A percentile compares a stretch with the other conserved stretches of the same genome.
phyloP scores from a whole-genome alignment of 441 rosid genomes.

The Capsella rubella region DNA sequence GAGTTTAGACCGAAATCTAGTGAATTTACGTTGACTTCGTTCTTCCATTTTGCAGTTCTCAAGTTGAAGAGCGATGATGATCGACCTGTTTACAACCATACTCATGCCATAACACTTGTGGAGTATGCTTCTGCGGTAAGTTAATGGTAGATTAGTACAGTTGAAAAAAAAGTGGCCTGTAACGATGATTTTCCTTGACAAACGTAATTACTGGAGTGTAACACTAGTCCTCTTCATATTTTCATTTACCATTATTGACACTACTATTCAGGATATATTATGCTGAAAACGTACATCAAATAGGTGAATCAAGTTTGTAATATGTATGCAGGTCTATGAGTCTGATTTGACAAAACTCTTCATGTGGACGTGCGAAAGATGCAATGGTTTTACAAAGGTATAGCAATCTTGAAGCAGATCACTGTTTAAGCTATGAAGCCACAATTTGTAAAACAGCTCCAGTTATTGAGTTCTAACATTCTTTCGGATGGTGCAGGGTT shows the following conservation, averaged over 20 bases:
- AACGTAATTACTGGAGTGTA: neutral
- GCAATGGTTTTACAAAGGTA: slow-evolving; percentile 79
- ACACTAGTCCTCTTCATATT: neutral
- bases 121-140: slow-evolving; percentile 97
- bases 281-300: neutral
- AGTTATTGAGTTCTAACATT: slow-evolving; percentile 21
- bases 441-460: neutral
- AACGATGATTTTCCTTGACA: neutral
- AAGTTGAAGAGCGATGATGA: slow-evolving; percentile 51
- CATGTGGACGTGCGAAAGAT: slow-evolving; percentile 88
- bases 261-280: neutral
- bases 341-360: slow-evolving; percentile 82
- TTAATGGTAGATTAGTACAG: slow-evolving; percentile 7
- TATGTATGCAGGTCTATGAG: slow-evolving; percentile 71
- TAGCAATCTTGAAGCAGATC: slow-evolving; percentile 16
- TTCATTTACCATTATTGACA: neutral
- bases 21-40: slow-evolving; percentile 12
- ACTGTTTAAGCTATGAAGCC: slow-evolving; percentile 19
- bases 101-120: slow-evolving; percentile 78
- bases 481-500: slow-evolving; percentile 65
- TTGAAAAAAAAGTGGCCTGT: slow-evolving; percentile 1
- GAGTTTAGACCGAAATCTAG: neutral
- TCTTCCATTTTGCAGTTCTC: slow-evolving; percentile 55
- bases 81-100: slow-evolving; percentile 69
- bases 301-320: slow-evolving; percentile 33